Evolutionary conservation across 805 yeast genomes (phyloP), one percentile per base, ranked within the genome.

Genomic region (Candida loeiensis): DNA sequence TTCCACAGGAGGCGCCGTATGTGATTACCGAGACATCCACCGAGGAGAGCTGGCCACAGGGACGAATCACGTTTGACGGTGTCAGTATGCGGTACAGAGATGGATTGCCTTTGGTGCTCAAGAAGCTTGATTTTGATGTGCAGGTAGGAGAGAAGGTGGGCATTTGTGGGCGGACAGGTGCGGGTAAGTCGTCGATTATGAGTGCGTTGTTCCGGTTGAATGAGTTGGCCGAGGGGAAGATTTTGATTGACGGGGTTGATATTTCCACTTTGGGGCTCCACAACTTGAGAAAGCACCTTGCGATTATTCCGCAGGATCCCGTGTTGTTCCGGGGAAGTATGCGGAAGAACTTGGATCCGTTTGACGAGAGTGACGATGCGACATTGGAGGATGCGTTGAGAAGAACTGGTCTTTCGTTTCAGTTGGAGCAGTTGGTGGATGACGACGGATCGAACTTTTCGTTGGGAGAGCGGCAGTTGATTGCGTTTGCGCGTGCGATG

Each of bases 161-260:
- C 35, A 80, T 87, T 41, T 84, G 93, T 67, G 95, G 95, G 30
- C 75, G 95, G 56, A 87, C 95, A 0, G 95, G 95, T 51, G 95
- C 95, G 4, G 95, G 95, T 35, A 81, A 80, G 59, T 67, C 82
- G 1, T 72, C 85, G 4, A 77, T 80, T 34, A 80, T 80, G 80
- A 71, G 79, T 7, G 82, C 85, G 1, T 58, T 80, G 39, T 80
- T 71, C 53, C 64, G 86, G 47, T 54, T 80, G 36, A 61, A 70
- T 9, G 85, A 80, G 55, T 56, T 78, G 35, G 61, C 63, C 21
- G 31, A 44, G 1, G 86, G 87, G 3, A 45, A 45, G 12, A 76
- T 80, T 25, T 40, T 46, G 18, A 79, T 80, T 48, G 87, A 80
- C 54, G 83, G 73, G 12, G 59, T 79, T 26, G 79, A 81, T 50